Percentiles rank a stretch among this genome's conserved stretches.
Evolutionary conservation across 78 protist species (phyloP).

Genomic region (Isochrysis galbana): DNA sequence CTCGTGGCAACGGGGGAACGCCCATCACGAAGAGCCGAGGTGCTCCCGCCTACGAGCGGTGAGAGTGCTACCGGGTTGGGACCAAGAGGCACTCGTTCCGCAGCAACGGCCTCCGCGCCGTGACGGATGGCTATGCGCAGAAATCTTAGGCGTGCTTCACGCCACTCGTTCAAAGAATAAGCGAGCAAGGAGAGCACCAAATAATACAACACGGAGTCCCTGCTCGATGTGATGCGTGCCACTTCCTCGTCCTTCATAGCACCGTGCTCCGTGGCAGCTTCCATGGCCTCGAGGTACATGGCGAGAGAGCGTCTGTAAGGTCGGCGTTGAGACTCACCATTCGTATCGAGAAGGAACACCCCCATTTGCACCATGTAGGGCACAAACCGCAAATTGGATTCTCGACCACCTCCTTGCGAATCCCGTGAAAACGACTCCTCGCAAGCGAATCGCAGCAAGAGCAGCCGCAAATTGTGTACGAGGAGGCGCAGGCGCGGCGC

Average conservation of each 20-base stretch:
- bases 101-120: too few species aligned
- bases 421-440: conserved; percentile 31
- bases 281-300: not conserved
- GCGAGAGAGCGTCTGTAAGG: not conserved
- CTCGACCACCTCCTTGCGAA: conserved; percentile 24
- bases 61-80: not conserved
- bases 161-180: not conserved
- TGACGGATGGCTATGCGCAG: not conserved
- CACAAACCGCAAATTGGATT: conserved; percentile 3
- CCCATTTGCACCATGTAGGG: conserved; percentile 19
- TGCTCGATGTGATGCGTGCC: too few species aligned
- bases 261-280: not conserved
- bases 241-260: not conserved
- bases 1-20: too few species aligned
- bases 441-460: conserved; percentile 24
- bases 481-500: not conserved
- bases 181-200: not conserved
- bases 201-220: not conserved
- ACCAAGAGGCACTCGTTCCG: not conserved
- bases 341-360: not conserved
- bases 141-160: not conserved
- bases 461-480: conserved; percentile 30
- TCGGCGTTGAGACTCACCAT: not conserved
- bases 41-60: not conserved
- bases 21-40: not conserved